A percentile compares a stretch with the other conserved stretches of the same genome.
These are phyloP conservation scores for Mrakia gelida DNA, from an alignment of 768 basidiomycete species.

Conservation along the genomic window DNA sequence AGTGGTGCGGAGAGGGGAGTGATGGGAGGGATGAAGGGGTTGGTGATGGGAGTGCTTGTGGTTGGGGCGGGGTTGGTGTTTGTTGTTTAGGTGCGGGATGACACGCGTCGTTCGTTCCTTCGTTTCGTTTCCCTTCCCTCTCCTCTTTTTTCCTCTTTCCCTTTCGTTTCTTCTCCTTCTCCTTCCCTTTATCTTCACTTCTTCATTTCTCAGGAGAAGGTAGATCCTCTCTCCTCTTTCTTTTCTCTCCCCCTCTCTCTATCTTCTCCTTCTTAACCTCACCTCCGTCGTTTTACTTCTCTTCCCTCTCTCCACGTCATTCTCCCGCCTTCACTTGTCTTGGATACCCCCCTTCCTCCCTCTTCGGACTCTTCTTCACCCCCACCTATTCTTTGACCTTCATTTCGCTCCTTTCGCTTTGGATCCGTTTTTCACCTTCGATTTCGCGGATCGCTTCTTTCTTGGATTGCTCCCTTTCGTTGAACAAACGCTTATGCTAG, in stretches of 20 bases:
- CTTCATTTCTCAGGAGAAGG: too few relatives aligned
- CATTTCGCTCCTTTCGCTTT: neutral
- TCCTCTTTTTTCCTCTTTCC: neutral
- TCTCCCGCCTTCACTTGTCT: constrained; percentile 13
- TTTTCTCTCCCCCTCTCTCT: neutral
- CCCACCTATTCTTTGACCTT: neutral
- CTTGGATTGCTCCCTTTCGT: too few relatives aligned
- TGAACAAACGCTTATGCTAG: too few relatives aligned
- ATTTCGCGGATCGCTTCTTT: too few relatives aligned
- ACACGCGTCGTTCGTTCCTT: too few relatives aligned
- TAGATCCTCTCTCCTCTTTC: neutral
- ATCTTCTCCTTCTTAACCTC: constrained; percentile 21
- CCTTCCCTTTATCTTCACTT: too few relatives aligned
- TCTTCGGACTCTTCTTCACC: neutral
- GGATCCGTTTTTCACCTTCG: too few relatives aligned
- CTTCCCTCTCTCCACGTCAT: neutral
- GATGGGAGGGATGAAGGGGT: neutral
- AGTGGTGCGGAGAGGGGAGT: too few relatives aligned
- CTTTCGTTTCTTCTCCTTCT: neutral
- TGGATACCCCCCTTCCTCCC: constrained; percentile 4
- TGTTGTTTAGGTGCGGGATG: neutral
- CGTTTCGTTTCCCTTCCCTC: neutral
- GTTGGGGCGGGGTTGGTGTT: constrained; percentile 10
- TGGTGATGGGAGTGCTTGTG: neutral
- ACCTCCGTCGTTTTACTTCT: neutral